A percentile compares a stretch with the other conserved stretches of the same genome.
Conservation (phyloP, 352 stramenopile species). For the Phytophthora tentaculata region DNA sequence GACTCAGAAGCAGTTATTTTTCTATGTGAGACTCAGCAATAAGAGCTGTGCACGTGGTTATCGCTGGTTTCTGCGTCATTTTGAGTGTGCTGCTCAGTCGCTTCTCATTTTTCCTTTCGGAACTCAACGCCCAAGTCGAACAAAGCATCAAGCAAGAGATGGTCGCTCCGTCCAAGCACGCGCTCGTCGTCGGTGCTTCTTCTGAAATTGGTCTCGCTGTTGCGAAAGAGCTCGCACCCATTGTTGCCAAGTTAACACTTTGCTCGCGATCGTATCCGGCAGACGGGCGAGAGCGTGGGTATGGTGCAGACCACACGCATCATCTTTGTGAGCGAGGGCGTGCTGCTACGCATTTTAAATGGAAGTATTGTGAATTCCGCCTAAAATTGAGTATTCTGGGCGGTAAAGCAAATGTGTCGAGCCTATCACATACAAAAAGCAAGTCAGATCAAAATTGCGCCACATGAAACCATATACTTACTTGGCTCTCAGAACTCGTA, state of each 20-base stretch:
- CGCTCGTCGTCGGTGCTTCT: constrained; percentile 32
- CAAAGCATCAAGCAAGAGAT: constrained; percentile 25
- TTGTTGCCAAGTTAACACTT: constrained; percentile 30
- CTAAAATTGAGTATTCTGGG: too few species aligned
- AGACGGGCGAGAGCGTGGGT: constrained; percentile 60
- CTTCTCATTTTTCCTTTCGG: constrained; percentile 7
- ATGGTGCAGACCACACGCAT: constrained; percentile 69
- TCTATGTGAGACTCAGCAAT: constrained; percentile 5
- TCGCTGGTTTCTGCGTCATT: constrained; percentile 9
- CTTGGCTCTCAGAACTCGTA: too few species aligned
- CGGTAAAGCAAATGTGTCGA: too few species aligned
- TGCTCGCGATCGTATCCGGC: constrained; percentile 22
- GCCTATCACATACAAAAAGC: too few species aligned
- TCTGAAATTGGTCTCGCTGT: constrained; percentile 27
- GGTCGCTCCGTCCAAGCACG: constrained; percentile 26
- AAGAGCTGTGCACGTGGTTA: constrained; percentile 3
- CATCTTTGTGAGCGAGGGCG: constrained; percentile 64
- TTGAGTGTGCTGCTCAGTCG: constrained; percentile 9
- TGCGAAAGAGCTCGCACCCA: constrained; percentile 23
- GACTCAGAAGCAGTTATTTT: constrained; percentile 19
- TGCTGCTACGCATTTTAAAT: too few species aligned
- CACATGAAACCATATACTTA: too few species aligned
- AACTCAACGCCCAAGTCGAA: constrained; percentile 18
- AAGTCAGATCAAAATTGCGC: too few species aligned
- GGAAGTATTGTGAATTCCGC: too few species aligned